Base-by-base conservation (phyloP, 805 yeast genomes). In the Pichia exigua region DNA sequence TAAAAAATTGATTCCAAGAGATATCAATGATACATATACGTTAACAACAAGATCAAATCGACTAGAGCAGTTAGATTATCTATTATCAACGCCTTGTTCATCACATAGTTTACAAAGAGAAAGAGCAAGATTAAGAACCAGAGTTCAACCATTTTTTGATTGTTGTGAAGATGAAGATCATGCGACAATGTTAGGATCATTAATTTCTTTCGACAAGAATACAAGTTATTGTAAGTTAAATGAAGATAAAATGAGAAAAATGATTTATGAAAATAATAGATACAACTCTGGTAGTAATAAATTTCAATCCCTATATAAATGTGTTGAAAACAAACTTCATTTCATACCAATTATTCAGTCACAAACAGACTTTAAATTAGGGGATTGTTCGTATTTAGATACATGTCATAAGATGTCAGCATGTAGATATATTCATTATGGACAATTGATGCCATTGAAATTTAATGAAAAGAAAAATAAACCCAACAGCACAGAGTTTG, bases 331-430 rank as follows among this genome's bases (percentile, higher is more conserved):
- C 20, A 74, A 73, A 50, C 74, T 75, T 49, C 85, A 80, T 62
- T 78, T 72, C 57, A 69, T 79, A n/a, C 83, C 83, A 13, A 68
- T 78, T 30, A 66, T 78, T 30, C 79, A 77, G 53, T 51, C 65
- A 17, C 82, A 79, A 51, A 89, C 97, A 0, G 97, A 92, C 60
- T 50, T 69, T 2, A 68, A 74, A 18, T 65, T 88, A 9, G 97
- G 97, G 1, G 97, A 91, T 66, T 91, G 98, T 64, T 90, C 97
- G 11, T 91, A 91, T 63, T 73, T 91, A 53, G 97, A 91, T 63
- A 90, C 97, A 0, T 91, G 98, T 63, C 97, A 87, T 69, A 89
- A 89, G 66, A 76, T 87, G 64, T 80, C 79, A 54, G 72, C 81
- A 11, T 91, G 97, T 66, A 73, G 94, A 24, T 91, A 86, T 63